A percentile compares a stretch with the other conserved stretches of the same genome.
Conservation (phyloP, 192 early-diverging fungal genomes). For the Coemansia sp. region DNA sequence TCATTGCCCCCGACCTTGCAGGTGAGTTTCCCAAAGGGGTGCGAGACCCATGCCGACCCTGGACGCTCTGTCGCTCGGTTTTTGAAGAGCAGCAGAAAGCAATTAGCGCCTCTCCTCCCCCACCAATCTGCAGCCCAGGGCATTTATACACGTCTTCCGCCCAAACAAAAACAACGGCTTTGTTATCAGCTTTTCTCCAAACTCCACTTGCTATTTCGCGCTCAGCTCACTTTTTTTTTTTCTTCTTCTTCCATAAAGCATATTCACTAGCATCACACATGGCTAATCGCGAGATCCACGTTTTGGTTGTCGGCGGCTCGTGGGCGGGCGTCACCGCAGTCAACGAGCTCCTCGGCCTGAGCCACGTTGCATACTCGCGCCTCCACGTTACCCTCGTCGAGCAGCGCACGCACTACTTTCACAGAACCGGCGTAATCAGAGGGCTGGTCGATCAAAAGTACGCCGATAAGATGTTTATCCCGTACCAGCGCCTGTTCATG, state of each 20-base stretch:
- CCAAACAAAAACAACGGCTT: not conserved
- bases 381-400: slow-evolving; percentile 57
- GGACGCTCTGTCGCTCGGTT: not conserved
- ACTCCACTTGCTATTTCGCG: not conserved
- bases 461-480: slow-evolving; percentile 55
- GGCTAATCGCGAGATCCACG: slow-evolving; percentile 43
- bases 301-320: slow-evolving; percentile 58
- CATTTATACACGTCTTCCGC: not conserved
- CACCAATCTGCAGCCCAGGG: not conserved
- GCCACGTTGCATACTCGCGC: slow-evolving; percentile 26
- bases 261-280: slow-evolving; percentile 12
- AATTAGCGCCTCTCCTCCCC: not conserved
- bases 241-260: not conserved
- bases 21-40: not conserved
- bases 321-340: slow-evolving; percentile 57
- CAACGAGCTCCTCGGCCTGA: slow-evolving; percentile 28
- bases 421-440: slow-evolving; percentile 57
- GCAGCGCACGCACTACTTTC: slow-evolving; percentile 57
- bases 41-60: not conserved
- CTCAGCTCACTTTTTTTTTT: not conserved
- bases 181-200: not conserved
- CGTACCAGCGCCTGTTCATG: slow-evolving; percentile 54
- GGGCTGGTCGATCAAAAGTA: slow-evolving; percentile 54
- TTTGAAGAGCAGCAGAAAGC: not conserved
- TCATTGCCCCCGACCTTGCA: not conserved